A percentile compares a stretch with the other conserved stretches of the same genome.
phyloP scores from a whole-genome alignment of 2,329 filamentous ascomycete species.

The Tolypocladium album region DNA sequence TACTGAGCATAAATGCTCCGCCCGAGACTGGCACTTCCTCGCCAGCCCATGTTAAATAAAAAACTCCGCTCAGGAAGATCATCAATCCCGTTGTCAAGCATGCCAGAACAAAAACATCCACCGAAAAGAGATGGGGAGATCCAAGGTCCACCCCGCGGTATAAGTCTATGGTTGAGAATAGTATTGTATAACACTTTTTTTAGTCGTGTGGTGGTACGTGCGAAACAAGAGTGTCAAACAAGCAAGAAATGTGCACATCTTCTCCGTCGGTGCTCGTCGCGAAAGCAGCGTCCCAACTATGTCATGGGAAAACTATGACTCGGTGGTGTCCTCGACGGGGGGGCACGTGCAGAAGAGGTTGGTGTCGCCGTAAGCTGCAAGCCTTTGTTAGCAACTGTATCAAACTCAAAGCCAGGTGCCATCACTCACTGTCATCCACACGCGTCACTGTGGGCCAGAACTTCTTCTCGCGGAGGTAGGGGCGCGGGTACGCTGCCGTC shows the following conservation, averaged over 20 bases:
- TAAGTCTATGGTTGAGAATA: background rate
- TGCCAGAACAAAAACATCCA: background rate
- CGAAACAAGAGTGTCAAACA: background rate
- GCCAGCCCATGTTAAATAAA: slow-evolving; percentile 1
- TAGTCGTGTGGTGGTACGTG: background rate
- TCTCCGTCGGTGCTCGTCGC: background rate
- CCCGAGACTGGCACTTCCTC: background rate
- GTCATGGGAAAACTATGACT: background rate
- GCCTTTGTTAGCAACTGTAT: background rate
- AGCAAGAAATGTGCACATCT: background rate
- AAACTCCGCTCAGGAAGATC: background rate
- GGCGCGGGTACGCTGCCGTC: slow-evolving; percentile 76
- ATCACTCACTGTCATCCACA: slow-evolving; percentile 69
- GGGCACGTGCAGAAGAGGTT: slow-evolving; percentile 95
- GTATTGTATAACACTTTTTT: background rate
- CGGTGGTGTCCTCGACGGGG: slow-evolving; percentile 57
- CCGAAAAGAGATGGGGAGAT: background rate
- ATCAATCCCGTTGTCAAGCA: background rate
- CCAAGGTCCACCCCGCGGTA: background rate
- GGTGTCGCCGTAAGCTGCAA: slow-evolving; percentile 70
- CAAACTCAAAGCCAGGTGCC: background rate
- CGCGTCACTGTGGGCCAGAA: slow-evolving; percentile 88
- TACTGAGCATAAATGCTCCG: background rate
- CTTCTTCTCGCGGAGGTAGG: slow-evolving; percentile 85
- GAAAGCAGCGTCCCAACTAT: background rate